Evolutionary conservation across 2,329 filamentous ascomycete species (phyloP), one percentile per base, ranked within the genome.

Genomic region (Scedosporium dehoogii): DNA sequence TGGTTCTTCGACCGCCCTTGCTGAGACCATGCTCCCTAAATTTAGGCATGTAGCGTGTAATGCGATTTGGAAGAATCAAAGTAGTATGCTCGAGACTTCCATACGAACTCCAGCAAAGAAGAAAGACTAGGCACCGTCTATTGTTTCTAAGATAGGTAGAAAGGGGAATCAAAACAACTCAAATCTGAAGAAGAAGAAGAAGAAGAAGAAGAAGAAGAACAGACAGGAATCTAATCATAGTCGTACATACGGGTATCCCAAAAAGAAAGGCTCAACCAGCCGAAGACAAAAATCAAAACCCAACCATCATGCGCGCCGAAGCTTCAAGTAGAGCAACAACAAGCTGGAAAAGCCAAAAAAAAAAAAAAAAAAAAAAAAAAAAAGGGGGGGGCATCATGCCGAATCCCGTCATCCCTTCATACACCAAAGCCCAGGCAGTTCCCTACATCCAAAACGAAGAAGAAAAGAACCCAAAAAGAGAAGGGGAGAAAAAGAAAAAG

Each of bases 131-230:
- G 4, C 16, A 16, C 18, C 44, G 44, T 21, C 16, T 46, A 16
- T n/a, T 46, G 44, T 46, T 46, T 21, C 44, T 46, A 16, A 21
- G 18, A 4, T 16, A 46, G 16, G n/a, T 6, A 46, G n/a, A 4
- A 46, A 21, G 14, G n/a, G n/a, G 18, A 46, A n/a, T n/a, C 4
- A 21, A 46, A 46, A 46, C 16, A 46, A 46, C 5, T 5, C 5
- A 46, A 46, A 21, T 12, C 4, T 9, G 21, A 23, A 53, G 16
- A 12, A 18, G 48, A 53, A 51, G 21, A n/a, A 3, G 16, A 53
- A 3, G 48, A 65, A 62, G 55, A 63, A 64, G 21, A 63, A 3
- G 53, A 48, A 27, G 58, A 58, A 64, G n/a, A 2, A 16, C 2
- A 9, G 23, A 51, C 55, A 12, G 48, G 23, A 18, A 53, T 25